Base-by-base conservation (phyloP, 2,329 filamentous ascomycete genomes). In the Botryosphaeria agaves region DNA sequence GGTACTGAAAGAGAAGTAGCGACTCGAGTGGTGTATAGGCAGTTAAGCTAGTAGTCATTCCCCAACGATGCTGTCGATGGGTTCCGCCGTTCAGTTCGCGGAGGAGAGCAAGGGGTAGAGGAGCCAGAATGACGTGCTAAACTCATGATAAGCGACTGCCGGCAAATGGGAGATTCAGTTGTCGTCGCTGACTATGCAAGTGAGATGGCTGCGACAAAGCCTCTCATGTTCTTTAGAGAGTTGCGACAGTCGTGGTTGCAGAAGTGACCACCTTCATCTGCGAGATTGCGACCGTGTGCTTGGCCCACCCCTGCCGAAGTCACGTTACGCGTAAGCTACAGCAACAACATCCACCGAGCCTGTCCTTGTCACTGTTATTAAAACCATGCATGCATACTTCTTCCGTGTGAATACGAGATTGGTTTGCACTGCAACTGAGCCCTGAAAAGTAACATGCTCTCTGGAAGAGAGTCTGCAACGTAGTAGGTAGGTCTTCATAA, bases 21-120 rank as follows among this genome's bases (percentile, higher is more conserved):
- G 76, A 79, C 66, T 92, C 84, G 62, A 91, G 78, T 43, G 76
- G 71, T 49, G 82, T 87, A 57, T 89, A 85, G 46, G 66, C 62
- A 48, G 71, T 65, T 54, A 63, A 48, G 52, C 61, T 61, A 58
- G 62, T 14, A 28, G 28, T 65, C 67, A 72, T 72, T 52, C 61
- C 63, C 46, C 47, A 19, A 19, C 28, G 39, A 34, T 31, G 37
- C 33, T 35, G 36, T 26, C 38, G 33, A 29, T 23, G 28, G 35
- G 36, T 32, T 15, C 16, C 15, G 32, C 37, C 41, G 40, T 41
- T 41, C 42, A 40, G 48, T 41, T 42, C 45, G 43, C 43, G 44
- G 42, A 33, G 39, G 31, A 40, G 33, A 27, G 38, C 35, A 34
- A 43, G 44, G 42, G 32, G 39, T 30, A 40, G 33, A 27, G 38